Conservation (phyloP, 352 stramenopile genomes). For the Peronospora tabacina region DNA sequence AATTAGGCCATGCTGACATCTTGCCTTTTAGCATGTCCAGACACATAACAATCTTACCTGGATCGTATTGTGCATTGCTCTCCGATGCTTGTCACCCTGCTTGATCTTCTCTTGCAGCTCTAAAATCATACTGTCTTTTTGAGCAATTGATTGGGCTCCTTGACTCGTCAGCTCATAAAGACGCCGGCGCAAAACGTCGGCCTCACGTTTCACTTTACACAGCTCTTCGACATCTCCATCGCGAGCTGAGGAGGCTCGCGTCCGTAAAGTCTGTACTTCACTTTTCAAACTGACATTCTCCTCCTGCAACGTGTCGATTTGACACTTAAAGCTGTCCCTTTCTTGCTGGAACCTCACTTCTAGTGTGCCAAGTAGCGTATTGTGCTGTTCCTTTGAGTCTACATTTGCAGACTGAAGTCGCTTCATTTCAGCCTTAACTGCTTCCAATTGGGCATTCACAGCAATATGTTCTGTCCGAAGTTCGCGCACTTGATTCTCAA, state of each 20-base stretch:
- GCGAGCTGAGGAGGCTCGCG: conserved; percentile 40
- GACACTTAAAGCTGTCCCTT: conserved; percentile 25
- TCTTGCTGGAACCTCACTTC: conserved; percentile 40
- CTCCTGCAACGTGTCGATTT: conserved; percentile 61
- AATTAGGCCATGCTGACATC: conserved; percentile 3
- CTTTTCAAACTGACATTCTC: conserved; percentile 70
- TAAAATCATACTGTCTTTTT: conserved; percentile 61
- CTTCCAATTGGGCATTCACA: conserved; percentile 76
- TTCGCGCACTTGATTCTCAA: conserved; percentile 64
- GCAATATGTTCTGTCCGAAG: conserved; percentile 65
- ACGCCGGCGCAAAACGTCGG: conserved; percentile 57
- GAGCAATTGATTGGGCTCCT: conserved; percentile 50
- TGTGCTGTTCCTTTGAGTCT: conserved; percentile 34
- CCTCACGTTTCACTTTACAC: conserved; percentile 61
- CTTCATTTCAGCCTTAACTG: conserved; percentile 66
- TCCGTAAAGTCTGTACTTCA: conserved; percentile 56
- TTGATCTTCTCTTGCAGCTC: conserved; percentile 70
- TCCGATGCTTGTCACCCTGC: conserved; percentile 75
- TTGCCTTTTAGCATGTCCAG: background rate
- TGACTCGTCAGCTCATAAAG: conserved; percentile 59
- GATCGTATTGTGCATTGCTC: conserved; percentile 98
- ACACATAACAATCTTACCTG: conserved; percentile 36
- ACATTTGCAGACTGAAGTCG: conserved; percentile 33
- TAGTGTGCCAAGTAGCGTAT: conserved; percentile 23
- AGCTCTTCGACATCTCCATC: conserved; percentile 64